These are phyloP conservation scores for Plantago lanceolata DNA, from an alignment of 305 asterid species.

Conservation along the genomic window DNA sequence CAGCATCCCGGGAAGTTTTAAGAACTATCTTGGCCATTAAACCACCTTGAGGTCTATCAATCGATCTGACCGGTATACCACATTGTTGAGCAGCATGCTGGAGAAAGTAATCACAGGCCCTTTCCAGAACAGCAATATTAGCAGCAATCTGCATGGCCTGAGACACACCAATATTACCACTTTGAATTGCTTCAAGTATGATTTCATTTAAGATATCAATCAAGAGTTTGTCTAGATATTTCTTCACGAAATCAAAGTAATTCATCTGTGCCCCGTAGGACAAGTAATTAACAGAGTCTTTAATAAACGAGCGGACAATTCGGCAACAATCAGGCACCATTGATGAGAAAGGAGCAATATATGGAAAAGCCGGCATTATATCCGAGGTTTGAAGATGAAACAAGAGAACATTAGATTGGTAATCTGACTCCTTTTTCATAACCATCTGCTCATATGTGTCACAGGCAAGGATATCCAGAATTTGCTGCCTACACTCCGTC, in stretches of 20 bases:
- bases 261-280: slow-evolving; percentile 78
- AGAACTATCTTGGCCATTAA: slow-evolving; percentile 81
- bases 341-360: slow-evolving; percentile 84
- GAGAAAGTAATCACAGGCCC: slow-evolving; percentile 85
- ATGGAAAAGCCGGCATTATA: slow-evolving; percentile 96
- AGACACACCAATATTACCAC: slow-evolving; percentile 65
- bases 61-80: slow-evolving; percentile 72
- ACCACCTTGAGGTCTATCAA: slow-evolving; percentile 68
- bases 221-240: slow-evolving; percentile 76
- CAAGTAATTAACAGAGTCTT: slow-evolving; percentile 77
- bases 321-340: slow-evolving; percentile 94
- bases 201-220: slow-evolving; percentile 77
- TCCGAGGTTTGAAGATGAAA: slow-evolving; percentile 90
- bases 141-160: slow-evolving; percentile 98
- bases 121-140: slow-evolving; percentile 69
- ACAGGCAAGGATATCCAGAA: slow-evolving; percentile 41
- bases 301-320: slow-evolving; percentile 66
- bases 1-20: slow-evolving; percentile 84
- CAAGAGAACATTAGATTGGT: slow-evolving; percentile 75
- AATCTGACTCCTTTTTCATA: slow-evolving; percentile 85
- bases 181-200: slow-evolving; percentile 55
- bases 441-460: slow-evolving; percentile 85
- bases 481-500: slow-evolving; percentile 68
- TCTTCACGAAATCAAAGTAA: slow-evolving; percentile 72
- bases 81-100: slow-evolving; percentile 96